Evolutionary conservation across 495 filamentous ascomycete species (phyloP), one percentile per base, ranked within the genome.

Genomic region (Hypoxylon lienhwacheense): DNA sequence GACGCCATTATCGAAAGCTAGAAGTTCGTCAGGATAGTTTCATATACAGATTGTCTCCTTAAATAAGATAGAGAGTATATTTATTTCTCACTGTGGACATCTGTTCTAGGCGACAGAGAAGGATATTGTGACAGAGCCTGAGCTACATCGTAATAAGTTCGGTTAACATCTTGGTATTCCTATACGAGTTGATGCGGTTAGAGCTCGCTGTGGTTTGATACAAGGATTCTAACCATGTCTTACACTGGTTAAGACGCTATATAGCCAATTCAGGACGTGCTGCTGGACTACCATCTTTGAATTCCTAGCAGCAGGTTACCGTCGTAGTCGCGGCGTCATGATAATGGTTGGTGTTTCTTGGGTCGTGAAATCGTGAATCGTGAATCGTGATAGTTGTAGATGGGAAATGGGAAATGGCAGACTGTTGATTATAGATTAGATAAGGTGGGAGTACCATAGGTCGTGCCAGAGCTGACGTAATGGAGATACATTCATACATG

Each of bases 161-260:
- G 88, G 64, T 90, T 91, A 37, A 90, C 84, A 73, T 97, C 89
- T 58, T 83, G 85, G 65, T 98, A 97, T 79, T 96, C 90, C 92
- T 97, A 62, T 25, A 26, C 15, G 22, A 39, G n/a, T 56, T 29
- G 20, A 36, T 57, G 49, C 28, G 22, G 15, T 47, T 55, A 40
- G 28, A 35, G 28, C 15, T 36, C 20, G 10, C 6, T 32, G 32
- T 10, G 17, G 26, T 15, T 14, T n/a, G n/a, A n/a, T n/a, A n/a
- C n/a, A n/a, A n/a, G n/a, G n/a, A n/a, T n/a, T n/a, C 44, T 10
- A n/a, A 8, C 6, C 31, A 45, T 21, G 31, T 53, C 75, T 65
- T 74, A 93, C 91, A 70, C 85, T 89, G 28, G 81, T 86, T 45
- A 98, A 67, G 34, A 95, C 85, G 68, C 87, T 93, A 72, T 96